Percentiles rank a stretch among this genome's conserved stretches.
These are phyloP conservation scores for Chrysophaeum taylorii DNA, from an alignment of 352 stramenopile genomes.

Conservation along the genomic window DNA sequence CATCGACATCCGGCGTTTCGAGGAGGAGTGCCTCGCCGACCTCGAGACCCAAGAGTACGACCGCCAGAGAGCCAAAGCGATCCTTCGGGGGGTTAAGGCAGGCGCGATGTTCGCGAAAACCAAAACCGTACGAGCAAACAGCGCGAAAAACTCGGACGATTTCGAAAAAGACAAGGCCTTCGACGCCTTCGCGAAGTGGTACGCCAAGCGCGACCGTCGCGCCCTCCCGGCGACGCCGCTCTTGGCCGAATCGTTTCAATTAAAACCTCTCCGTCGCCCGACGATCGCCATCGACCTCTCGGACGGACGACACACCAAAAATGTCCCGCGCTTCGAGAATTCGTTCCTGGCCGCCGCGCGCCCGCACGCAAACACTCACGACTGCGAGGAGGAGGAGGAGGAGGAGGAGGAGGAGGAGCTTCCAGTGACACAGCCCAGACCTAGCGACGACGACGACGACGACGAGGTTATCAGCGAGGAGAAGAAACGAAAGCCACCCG, in stretches of 20 bases:
- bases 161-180: neutral
- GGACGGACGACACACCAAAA: no score
- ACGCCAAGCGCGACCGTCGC: neutral
- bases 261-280: no score
- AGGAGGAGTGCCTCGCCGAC: conserved; percentile 19
- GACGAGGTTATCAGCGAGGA: neutral
- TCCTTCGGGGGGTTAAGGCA: no score
- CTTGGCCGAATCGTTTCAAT: neutral
- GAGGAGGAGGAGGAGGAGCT: no score
- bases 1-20: conserved; percentile 5
- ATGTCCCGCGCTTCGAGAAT: neutral
- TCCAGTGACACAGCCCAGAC: no score
- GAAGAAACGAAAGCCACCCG: neutral
- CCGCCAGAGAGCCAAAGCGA: no score
- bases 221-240: neutral
- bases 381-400: no score
- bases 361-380: no score
- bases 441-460: neutral
- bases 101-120: no score
- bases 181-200: neutral
- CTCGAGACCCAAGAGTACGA: conserved; percentile 17
- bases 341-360: no score
- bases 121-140: no score
- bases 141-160: neutral
- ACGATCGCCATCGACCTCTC: no score